Evolutionary conservation across 2,329 filamentous ascomycete species (phyloP).

Genomic region (Cylindrodendrum hubeiense): DNA sequence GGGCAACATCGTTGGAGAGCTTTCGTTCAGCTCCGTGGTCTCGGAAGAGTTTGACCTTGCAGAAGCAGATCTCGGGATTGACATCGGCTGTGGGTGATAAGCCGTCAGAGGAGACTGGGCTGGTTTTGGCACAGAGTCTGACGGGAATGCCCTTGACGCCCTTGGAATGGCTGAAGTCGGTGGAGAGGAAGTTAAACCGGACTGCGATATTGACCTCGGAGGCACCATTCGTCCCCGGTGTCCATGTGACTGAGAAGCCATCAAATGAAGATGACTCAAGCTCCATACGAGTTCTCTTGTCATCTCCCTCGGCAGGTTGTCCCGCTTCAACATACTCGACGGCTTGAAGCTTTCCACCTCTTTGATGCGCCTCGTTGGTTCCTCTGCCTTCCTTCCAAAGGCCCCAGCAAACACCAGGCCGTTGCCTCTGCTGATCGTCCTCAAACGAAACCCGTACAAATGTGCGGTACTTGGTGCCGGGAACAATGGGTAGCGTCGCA

Average conservation of each 20-base stretch:
- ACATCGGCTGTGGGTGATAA: slow-evolving; percentile 60
- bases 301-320: slow-evolving; percentile 70
- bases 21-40: slow-evolving; percentile 97
- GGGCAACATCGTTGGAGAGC: slow-evolving; percentile 91
- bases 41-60: slow-evolving; percentile 96
- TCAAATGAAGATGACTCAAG: slow-evolving; percentile 88
- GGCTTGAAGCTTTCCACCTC: slow-evolving; percentile 91
- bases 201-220: slow-evolving; percentile 89
- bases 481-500: slow-evolving; percentile 68
- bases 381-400: slow-evolving; percentile 96
- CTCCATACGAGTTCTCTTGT: slow-evolving; percentile 76
- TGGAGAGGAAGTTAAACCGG: slow-evolving; percentile 98
- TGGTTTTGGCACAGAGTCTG: slow-evolving; percentile 91
- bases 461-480: slow-evolving; percentile 83
- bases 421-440: slow-evolving; percentile 90
- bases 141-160: slow-evolving; percentile 98
- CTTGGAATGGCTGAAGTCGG: slow-evolving; percentile 98
- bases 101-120: slow-evolving; percentile 68
- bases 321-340: slow-evolving; percentile 88
- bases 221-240: slow-evolving; percentile 74
- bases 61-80: slow-evolving; percentile 84
- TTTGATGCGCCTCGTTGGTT: slow-evolving; percentile 94
- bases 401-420: slow-evolving; percentile 85
- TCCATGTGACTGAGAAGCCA: slow-evolving; percentile 93
- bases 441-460: slow-evolving; percentile 97